Evolutionary conservation across 331 rosid species (phyloP).

Genomic region (Quercus lobata): DNA sequence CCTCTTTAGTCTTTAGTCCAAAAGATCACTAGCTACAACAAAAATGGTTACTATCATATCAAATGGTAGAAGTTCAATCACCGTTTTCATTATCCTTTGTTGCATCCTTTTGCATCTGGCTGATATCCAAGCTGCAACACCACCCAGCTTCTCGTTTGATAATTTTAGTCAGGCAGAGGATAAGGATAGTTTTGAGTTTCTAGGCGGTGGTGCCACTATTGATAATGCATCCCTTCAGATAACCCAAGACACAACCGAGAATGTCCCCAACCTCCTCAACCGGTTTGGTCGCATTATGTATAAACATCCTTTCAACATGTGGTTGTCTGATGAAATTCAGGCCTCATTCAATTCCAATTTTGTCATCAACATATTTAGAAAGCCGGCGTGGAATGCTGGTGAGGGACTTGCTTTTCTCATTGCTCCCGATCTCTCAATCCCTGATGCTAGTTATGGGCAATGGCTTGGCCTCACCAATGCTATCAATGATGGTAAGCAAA

Average conservation of each 20-base stretch:
- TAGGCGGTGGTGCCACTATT: conserved; percentile 12
- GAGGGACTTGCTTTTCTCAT: conserved; percentile 49
- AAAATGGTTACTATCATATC: too few species aligned
- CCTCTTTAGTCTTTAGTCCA: too few species aligned
- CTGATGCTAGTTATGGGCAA: conserved; percentile 29
- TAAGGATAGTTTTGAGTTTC: neutral
- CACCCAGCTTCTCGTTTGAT: neutral
- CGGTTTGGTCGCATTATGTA: conserved; percentile 39
- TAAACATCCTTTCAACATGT: conserved; percentile 28
- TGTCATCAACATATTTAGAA: conserved; percentile 24
- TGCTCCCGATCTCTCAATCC: conserved; percentile 24
- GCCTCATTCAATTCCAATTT: conserved; percentile 49
- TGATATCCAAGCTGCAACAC: neutral
- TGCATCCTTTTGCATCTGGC: neutral
- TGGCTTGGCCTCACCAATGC: conserved; percentile 50
- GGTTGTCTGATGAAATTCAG: conserved; percentile 23
- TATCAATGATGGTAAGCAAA: conserved; percentile 13
- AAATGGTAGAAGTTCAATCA: neutral
- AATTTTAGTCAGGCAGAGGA: conserved; percentile 1
- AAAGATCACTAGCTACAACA: too few species aligned
- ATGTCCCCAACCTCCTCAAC: neutral
- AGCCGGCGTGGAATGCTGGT: conserved; percentile 19
- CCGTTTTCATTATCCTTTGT: neutral
- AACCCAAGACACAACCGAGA: conserved; percentile 26
- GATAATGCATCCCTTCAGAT: conserved; percentile 34